Evolutionary conservation across 2,329 filamentous ascomycete species (phyloP), one percentile per base, ranked within the genome.

Genomic region (Pseudocercospora crystallina): DNA sequence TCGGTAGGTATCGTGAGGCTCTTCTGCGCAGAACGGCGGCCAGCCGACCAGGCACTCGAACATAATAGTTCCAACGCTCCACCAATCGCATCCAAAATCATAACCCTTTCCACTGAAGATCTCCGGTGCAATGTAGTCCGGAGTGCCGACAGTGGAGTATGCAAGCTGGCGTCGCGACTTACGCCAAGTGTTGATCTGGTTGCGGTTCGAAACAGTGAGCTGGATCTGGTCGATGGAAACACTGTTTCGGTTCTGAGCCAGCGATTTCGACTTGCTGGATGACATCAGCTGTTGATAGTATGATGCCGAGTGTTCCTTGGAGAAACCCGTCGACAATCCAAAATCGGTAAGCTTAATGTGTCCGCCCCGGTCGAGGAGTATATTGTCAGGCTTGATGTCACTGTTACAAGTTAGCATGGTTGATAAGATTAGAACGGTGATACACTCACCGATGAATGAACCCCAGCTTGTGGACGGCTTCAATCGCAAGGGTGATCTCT

Each of bases 381-480:
- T 97, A 69, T 99, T 99, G 76, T 99, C 94, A 10, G 94, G 94
- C 73, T 99, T 99, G 77, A 99, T 99, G 67, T 99, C 94, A 79
- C 92, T 95, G 58, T 5, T 15, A 39, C 5, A 4, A 14, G 44
- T 57, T 36, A 57, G 54, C 34, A 26, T 26, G 20, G 20, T 26
- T 26, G 20, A 26, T 30, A 17, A 11, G 8, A 15, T 15, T 17
- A 13, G 11, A 34, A 32, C n/a, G n/a, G 20, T 8, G 2, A 13
- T 17, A 31, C 34, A 42, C 57, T 39, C 79, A 96, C 91, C 94
- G 90, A 77, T 99, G 94, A 58, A 99, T 95, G 75, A 96, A 99
- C 56, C 94, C 94, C 59, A 97, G 81, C 71, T 95, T 96, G 74
- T 99, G 94, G 36, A 99, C 94, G 11, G 94, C 94, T 69, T 99